Base-by-base conservation (phyloP, 192 early-diverging fungal species). In the Podila clonocystis region DNA sequence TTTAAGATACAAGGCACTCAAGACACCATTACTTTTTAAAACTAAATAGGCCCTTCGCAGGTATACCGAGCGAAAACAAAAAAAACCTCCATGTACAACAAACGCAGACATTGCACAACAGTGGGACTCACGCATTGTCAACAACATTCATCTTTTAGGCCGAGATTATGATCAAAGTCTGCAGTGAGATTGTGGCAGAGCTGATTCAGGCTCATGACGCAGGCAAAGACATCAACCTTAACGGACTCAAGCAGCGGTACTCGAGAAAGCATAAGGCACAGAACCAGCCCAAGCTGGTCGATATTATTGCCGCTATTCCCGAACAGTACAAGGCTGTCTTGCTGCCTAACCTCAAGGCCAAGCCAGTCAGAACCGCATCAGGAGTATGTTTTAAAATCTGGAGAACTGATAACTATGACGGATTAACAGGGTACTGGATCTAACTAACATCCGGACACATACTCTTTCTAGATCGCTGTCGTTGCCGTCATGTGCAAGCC, bases 301-400 rank as follows among this genome's bases (percentile, higher is more conserved):
- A 99, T 76, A 99, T 99, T 63, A 98, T 99, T 58, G 95, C 97
- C 12, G 98, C 96, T 34, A 98, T 99, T 68, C 98, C 98, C 3
- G 96, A 97, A 82, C 91, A 97, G 70, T 89, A 98, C 85, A 93
- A 89, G 64, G 87, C 92, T 31, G 85, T 85, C n/a, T 85, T 99
- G 17, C 83, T 99, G 20, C 96, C 97, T 2, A 89, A 89, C 34
- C 87, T 99, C 26, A 93, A 95, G 65, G 98, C 97, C 36, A 98
- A 98, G 86, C 98, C 98, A 17, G 91, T 99, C 50, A 90, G 98
- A 62, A 99, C 98, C 2, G 98, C 98, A 1, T 92, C 90, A 33
- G 95, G 95, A 61, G 93, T 95, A 87, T 45, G 90, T 86, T 61
- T 4, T 29, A 5, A 28, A 28, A 22, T 41, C 9, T 2, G 29